Conservation (phyloP, 306 rosid genomes). For the Malus fusca region DNA sequence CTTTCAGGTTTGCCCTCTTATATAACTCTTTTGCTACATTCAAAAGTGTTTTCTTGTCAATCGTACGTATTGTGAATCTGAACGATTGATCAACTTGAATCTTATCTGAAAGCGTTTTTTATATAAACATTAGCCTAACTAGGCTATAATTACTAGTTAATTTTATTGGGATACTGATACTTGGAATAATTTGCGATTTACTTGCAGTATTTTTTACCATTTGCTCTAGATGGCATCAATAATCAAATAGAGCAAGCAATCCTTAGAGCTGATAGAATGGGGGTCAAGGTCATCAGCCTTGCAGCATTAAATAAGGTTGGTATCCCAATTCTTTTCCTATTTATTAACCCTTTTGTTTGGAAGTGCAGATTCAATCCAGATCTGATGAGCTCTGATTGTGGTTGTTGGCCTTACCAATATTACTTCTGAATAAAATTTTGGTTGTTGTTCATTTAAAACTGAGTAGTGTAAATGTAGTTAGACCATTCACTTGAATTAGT, state of each 20-base stretch:
- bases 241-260: conserved; percentile 82
- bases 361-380: background rate
- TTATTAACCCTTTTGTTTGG: background rate
- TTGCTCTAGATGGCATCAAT: conserved; percentile 82
- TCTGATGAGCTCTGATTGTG: conserved; percentile 17
- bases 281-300: conserved; percentile 88
- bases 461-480: background rate
- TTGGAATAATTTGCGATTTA: background rate
- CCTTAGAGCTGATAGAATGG: conserved; percentile 75
- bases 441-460: background rate
- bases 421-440: conserved; percentile 5
- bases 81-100: too few species aligned
- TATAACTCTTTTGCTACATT: background rate
- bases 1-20: conserved; percentile 53
- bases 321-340: background rate
- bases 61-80: too few species aligned
- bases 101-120: too few species aligned
- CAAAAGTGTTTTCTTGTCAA: too few species aligned
- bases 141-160: too few species aligned
- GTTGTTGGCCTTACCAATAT: conserved; percentile 28
- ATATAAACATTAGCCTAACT: background rate
- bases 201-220: conserved; percentile 82
- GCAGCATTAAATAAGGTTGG: conserved; percentile 96
- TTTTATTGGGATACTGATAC: too few species aligned
- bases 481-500: background rate